Evolutionary conservation across 2,329 filamentous ascomycete genomes (phyloP), one percentile per base, ranked within the genome.

Genomic region (Pseudophaeomoniella oleicola): DNA sequence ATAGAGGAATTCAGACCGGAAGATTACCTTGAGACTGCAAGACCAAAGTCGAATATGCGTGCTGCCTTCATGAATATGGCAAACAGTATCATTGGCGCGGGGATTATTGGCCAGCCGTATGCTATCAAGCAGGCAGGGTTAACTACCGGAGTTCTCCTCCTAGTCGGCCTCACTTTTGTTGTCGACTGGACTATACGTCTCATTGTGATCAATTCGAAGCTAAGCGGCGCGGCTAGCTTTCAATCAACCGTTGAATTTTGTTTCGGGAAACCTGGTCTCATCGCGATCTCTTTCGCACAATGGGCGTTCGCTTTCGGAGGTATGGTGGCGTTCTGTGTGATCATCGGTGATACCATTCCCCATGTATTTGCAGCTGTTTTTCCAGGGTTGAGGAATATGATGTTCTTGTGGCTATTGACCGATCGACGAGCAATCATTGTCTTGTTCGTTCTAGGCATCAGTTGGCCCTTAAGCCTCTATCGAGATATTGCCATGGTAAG

Each of bases 41-140:
- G 87, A 39, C 86, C 88, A 33, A 88, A 88, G 61, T 93, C 84
- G 39, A 81, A 81, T 4, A 70, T 96, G 61, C 69, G 72, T 43
- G 84, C 81, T 54, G 88, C 90, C 3, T 96, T 98, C 48, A 94
- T 96, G 86, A 98, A 98, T 62, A 98, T 98, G 90, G 88, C 90
- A 44, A 98, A 98, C 64, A 92, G 83, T 50, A 98, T 98, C 56
- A 94, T 98, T 42, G 75, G 75, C 18, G 75, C 75, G 18, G 75
- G 75, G 2, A 79, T 80, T 41, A 79, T 80, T 47, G 75, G 83
- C 3, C 90, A 98, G 60, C 87, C 90, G 10, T 98, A 96, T 60
- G 90, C 90, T n/a, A 80, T 98, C 53, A 76, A 75, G 40, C 87
- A 96, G 62, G 90, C 90, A 5, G 90, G 90, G 4, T 71, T 98